Evolutionary conservation across 164 flowering plant genomes (phyloP).

Genomic region (Stephania cephalantha): DNA sequence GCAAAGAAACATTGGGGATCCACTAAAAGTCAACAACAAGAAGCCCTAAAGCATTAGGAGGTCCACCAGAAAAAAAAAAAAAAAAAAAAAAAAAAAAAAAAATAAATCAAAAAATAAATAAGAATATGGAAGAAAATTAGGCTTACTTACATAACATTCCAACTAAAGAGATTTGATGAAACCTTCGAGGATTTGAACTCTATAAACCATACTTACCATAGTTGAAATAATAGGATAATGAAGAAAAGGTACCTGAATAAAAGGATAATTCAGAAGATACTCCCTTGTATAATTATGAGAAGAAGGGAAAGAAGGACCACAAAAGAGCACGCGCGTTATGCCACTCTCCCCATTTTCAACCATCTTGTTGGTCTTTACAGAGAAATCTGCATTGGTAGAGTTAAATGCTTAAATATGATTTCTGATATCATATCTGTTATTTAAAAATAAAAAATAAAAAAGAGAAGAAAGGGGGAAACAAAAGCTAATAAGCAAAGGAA

Average conservation of each 20-base stretch:
- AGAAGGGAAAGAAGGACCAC: constrained; percentile 70
- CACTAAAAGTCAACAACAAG: no score
- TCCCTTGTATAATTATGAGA: constrained; percentile 66
- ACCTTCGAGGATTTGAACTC: neutral
- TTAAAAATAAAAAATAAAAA: neutral
- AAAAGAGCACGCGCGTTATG: constrained; percentile 66
- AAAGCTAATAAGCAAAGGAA: neutral
- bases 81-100: no score
- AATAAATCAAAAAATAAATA: neutral
- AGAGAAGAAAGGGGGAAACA: neutral
- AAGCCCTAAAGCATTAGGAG: no score
- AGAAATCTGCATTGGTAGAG: constrained; percentile 18
- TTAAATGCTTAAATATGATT: neutral
- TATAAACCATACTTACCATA: neutral
- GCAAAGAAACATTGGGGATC: neutral
- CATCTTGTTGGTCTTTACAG: constrained; percentile 17
- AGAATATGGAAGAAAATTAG: neutral
- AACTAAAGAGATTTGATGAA: neutral
- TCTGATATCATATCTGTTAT: neutral
- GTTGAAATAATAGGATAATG: neutral
- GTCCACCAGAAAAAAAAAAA: neutral
- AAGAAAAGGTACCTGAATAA: constrained; percentile 45
- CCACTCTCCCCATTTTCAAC: constrained; percentile 13
- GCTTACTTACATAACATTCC: neutral
- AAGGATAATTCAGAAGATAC: constrained; percentile 52